Percentiles rank a stretch among this genome's conserved stretches.
These are phyloP conservation scores for Chrysoporthe austroafricana DNA, from an alignment of 2,329 filamentous ascomycete genomes.

Conservation along the genomic window DNA sequence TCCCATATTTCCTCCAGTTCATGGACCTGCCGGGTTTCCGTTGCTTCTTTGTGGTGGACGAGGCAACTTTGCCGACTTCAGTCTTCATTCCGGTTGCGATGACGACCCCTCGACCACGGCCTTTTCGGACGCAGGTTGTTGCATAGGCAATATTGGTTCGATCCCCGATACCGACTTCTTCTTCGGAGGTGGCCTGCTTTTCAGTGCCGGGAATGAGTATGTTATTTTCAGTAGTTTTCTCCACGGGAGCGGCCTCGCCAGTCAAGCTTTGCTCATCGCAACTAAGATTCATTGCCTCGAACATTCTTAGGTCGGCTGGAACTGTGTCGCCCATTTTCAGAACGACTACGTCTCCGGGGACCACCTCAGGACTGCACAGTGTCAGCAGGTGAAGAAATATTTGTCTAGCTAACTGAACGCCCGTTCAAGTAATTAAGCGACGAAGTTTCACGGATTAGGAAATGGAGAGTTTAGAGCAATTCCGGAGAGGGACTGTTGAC, in stretches of 20 bases:
- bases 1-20: conserved; percentile 48
- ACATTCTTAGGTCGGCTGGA: conserved; percentile 71
- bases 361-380: conserved; percentile 58
- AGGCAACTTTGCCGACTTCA: conserved; percentile 77
- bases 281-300: conserved; percentile 77
- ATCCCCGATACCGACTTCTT: conserved; percentile 69
- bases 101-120: conserved; percentile 73
- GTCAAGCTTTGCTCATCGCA: conserved; percentile 80
- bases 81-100: conserved; percentile 75
- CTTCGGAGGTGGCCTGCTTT: conserved; percentile 47
- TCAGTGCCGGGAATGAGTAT: conserved; percentile 50
- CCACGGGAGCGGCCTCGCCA: conserved; percentile 74
- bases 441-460: background rate
- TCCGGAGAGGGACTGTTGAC: too few species aligned
- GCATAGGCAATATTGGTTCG: conserved; percentile 76
- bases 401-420: background rate
- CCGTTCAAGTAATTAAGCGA: background rate
- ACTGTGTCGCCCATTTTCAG: conserved; percentile 75
- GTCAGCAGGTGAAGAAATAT: conserved; percentile 3
- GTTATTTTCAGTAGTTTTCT: conserved; percentile 62
- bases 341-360: conserved; percentile 72
- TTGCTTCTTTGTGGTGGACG: conserved; percentile 58
- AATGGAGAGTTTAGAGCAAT: too few species aligned
- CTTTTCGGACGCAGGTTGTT: conserved; percentile 73
- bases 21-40: conserved; percentile 49